These are phyloP conservation scores for Peronospora belbahrii DNA, from an alignment of 352 stramenopile species.

Conservation along the genomic window DNA sequence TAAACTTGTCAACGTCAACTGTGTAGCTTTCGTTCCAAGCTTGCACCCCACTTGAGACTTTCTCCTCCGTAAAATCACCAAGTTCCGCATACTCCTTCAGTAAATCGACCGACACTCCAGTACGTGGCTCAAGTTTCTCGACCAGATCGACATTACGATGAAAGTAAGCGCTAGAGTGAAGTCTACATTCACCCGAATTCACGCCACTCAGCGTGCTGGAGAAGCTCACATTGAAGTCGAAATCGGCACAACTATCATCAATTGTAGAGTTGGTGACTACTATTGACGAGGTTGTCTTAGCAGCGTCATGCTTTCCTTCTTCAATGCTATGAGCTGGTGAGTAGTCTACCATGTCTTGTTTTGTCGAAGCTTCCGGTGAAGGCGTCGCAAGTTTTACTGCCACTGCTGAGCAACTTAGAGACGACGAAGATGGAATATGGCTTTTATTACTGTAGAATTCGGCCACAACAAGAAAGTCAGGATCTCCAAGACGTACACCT, in stretches of 20 bases:
- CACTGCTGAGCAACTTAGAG: conserved; percentile 1
- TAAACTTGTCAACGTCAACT: neutral
- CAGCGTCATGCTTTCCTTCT: conserved; percentile 5
- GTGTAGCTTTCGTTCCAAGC: conserved; percentile 7
- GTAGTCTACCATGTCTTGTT: neutral
- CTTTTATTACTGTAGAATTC: conserved; percentile 18
- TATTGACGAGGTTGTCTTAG: conserved; percentile 6
- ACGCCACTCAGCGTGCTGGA: conserved; percentile 12
- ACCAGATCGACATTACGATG: conserved; percentile 6
- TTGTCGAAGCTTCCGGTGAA: conserved; percentile 5
- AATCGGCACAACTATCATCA: conserved; percentile 14
- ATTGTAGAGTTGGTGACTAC: conserved; percentile 15
- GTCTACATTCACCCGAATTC: conserved; percentile 10
- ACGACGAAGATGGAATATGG: neutral
- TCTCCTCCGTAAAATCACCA: neutral
- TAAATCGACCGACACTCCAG: conserved; percentile 4
- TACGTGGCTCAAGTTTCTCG: conserved; percentile 11
- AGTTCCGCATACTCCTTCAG: conserved; percentile 15
- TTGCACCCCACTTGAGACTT: neutral
- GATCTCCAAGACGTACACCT: conserved; percentile 10
- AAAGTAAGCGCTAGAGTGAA: conserved; percentile 2
- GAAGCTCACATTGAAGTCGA: conserved; percentile 19
- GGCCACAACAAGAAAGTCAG: conserved; percentile 22
- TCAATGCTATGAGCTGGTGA: neutral
- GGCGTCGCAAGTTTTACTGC: conserved; percentile 3